Evolutionary conservation across 805 yeast species (phyloP).

Genomic region (Wickerhamia fluorescens): DNA sequence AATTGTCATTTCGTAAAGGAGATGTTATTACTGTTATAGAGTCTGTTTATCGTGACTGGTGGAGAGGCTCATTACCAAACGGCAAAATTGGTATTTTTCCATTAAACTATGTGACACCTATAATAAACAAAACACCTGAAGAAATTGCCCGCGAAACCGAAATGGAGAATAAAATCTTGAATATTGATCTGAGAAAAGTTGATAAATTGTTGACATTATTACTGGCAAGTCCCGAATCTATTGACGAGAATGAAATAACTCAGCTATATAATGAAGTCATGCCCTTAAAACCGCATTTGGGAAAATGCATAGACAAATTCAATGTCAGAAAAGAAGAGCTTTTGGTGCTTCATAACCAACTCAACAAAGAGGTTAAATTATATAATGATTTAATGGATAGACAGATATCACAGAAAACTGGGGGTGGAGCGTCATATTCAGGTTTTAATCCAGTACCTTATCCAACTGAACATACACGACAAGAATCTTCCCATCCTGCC

Average conservation of each 20-base stretch:
- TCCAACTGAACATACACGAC: slow-evolving; percentile 2
- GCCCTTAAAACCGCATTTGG: slow-evolving; percentile 67
- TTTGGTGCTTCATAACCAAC: slow-evolving; percentile 59
- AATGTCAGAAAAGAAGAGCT: slow-evolving; percentile 73
- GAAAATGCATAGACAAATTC: slow-evolving; percentile 70
- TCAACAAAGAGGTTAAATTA: slow-evolving; percentile 57
- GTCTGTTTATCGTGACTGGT: slow-evolving; percentile 89
- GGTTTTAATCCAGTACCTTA: too few species aligned
- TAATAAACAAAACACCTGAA: slow-evolving; percentile 56
- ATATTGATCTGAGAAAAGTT: slow-evolving; percentile 47
- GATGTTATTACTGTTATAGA: slow-evolving; percentile 85
- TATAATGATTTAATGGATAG: slow-evolving; percentile 66
- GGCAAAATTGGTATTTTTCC: slow-evolving; percentile 90
- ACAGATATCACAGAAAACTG: slow-evolving; percentile 9
- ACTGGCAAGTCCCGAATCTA: slow-evolving; percentile 25
- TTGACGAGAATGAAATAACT: slow-evolving; percentile 62
- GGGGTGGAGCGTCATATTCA: too few species aligned
- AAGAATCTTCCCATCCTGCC: not conserved
- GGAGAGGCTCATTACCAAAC: slow-evolving; percentile 73
- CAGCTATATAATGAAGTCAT: slow-evolving; percentile 64
- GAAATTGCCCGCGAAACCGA: slow-evolving; percentile 47
- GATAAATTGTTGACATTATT: slow-evolving; percentile 62
- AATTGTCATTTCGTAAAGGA: slow-evolving; percentile 78
- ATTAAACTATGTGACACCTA: slow-evolving; percentile 78
- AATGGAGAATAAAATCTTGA: slow-evolving; percentile 47